phyloP scores from a whole-genome alignment of 306 rosid species.

The Senna siamea region DNA sequence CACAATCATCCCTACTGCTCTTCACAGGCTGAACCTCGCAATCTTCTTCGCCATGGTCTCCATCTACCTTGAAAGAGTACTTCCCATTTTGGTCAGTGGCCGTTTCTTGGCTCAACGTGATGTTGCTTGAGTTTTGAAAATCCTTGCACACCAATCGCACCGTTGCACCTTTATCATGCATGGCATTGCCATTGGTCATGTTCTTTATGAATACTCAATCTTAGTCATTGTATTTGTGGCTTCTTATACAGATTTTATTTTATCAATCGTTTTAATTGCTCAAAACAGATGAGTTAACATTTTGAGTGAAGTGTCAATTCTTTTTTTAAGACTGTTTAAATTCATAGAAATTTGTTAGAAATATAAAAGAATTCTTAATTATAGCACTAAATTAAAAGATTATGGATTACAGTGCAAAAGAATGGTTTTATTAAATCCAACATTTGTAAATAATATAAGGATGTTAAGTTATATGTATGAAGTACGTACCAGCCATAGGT shows the following conservation, averaged over 20 bases:
- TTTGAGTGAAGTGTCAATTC: too few relatives aligned
- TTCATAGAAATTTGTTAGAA: too few relatives aligned
- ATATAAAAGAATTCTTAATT: too few relatives aligned
- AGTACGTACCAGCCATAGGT: not conserved
- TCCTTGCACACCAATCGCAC: constrained; percentile 55
- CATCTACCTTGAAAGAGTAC: constrained; percentile 49
- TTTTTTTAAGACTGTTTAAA: too few relatives aligned
- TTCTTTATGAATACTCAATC: too few relatives aligned
- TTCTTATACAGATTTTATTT: too few relatives aligned
- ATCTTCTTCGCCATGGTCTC: constrained; percentile 67
- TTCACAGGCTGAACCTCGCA: constrained; percentile 51
- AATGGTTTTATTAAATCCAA: not conserved
- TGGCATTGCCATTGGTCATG: too few relatives aligned
- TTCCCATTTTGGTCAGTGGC: constrained; percentile 42
- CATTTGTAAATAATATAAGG: not conserved
- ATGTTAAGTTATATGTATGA: not conserved
- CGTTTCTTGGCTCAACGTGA: constrained; percentile 42
- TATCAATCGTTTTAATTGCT: too few relatives aligned
- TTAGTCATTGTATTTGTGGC: not conserved
- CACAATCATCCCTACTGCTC: constrained; percentile 47
- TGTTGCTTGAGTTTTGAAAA: not conserved
- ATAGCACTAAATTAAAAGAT: too few relatives aligned
- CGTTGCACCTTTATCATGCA: constrained; percentile 46
- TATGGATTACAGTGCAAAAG: not conserved
- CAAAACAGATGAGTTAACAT: too few relatives aligned